Evolutionary conservation across 2,329 filamentous ascomycete genomes (phyloP), one percentile per base, ranked within the genome.

Genomic region (Fusarium falciforme): DNA sequence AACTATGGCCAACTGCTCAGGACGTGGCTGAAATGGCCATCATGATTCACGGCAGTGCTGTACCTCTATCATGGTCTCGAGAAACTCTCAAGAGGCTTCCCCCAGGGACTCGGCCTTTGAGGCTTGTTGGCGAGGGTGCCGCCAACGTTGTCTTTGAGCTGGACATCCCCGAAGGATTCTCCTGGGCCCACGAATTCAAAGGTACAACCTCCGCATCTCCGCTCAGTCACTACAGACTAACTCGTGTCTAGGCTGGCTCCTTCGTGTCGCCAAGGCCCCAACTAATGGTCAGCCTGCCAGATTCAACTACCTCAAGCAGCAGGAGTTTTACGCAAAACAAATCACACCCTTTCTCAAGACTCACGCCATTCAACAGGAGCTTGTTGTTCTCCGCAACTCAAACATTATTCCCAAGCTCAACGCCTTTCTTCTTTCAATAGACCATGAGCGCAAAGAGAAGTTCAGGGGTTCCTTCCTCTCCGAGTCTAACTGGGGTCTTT

Each of bases 101-200:
- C 29, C 72, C 68, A 52, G 82, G 81, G 33, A 79, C 81, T 42
- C 80, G 76, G 29, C 81, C 82, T 16, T 71, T 82, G 60, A 79
- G 81, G 61, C 84, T 89, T 66, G 82, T 90, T 25, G 88, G 87
- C 29, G 93, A 96, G 81, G 94, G 93, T 27, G 91, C 93, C 27
- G 93, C 94, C 62, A 96, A 96, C 80, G 88, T 92, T 61, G 92
- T 95, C 71, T 95, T 93, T 78, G 87, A 88, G 74, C 86, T 93
- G 65, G 83, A 84, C 54, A 69, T 86, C 22, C 82, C 84, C 6
- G 77, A 82, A 66, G 76, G 77, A 66, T 74, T 80, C 62, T 70
- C 79, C 40, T 72, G 80, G 47, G 76, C 76, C 49, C 72, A 76
- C 7, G 75, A 79, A 69, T 82, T 82, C 74, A 82, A 77, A 78